phyloP scores from a whole-genome alignment of 495 filamentous ascomycete species.

The Aspergillus nidulans region DNA sequence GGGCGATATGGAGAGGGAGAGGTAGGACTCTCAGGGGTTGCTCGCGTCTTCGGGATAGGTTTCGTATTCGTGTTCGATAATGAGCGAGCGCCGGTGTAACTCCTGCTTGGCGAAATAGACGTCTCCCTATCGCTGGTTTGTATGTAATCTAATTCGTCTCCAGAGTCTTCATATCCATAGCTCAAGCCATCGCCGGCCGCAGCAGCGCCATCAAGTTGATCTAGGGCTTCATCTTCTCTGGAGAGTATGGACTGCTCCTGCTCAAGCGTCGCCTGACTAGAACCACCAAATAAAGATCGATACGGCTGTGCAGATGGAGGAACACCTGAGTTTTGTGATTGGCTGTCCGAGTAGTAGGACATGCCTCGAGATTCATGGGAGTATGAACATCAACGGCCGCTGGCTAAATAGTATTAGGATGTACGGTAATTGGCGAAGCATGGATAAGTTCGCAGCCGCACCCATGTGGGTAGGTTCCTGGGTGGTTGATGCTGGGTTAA shows the following conservation, averaged over 20 bases:
- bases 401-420: background rate
- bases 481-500: background rate
- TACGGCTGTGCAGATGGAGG: conserved; percentile 35
- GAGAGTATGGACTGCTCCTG: background rate
- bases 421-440: background rate
- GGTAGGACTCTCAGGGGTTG: background rate
- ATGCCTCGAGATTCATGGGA: conserved; percentile 20
- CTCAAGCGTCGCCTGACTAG: conserved; percentile 20
- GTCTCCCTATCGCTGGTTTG: conserved; percentile 18
- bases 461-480: background rate
- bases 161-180: conserved; percentile 18
- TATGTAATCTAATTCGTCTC: conserved; percentile 23
- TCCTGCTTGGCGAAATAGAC: background rate
- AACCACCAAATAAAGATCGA: conserved; percentile 33
- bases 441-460: background rate
- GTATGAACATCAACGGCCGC: background rate
- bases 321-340: conserved; percentile 23
- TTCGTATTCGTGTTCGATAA: background rate
- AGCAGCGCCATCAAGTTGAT: background rate
- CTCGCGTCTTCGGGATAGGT: background rate
- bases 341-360: conserved; percentile 29
- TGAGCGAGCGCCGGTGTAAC: background rate
- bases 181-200: background rate
- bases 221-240: background rate
- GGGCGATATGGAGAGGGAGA: conserved; percentile 33